Percentiles rank a stretch among this genome's conserved stretches.
These are phyloP conservation scores for Moesziomyces sp. DNA, from an alignment of 1,284 basidiomycete species.

Conservation along the genomic window DNA sequence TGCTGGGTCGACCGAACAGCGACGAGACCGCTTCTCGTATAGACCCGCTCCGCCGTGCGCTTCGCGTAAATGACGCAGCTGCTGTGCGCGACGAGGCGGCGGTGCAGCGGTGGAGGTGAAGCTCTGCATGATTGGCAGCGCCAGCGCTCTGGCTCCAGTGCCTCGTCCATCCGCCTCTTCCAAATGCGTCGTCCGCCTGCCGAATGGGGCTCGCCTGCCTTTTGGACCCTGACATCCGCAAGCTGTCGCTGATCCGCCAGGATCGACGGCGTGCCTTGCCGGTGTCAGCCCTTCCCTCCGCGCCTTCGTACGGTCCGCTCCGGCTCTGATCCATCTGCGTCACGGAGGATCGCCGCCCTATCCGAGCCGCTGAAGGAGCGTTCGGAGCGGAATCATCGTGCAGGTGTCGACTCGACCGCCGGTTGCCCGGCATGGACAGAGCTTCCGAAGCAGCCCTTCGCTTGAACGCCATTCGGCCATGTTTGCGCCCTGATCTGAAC, in stretches of 20 bases:
- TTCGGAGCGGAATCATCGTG: not conserved
- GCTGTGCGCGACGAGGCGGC: constrained; percentile 1
- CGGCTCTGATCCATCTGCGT: not conserved
- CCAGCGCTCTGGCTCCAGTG: constrained; percentile 1
- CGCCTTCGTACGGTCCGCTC: not conserved
- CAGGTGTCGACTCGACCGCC: not conserved
- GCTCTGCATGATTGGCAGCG: constrained; percentile 2
- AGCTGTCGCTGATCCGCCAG: not conserved
- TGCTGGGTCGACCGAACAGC: not conserved
- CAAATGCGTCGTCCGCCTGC: constrained; percentile 24
- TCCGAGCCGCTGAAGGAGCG: not conserved
- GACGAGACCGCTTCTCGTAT: constrained; percentile 10
- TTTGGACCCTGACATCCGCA: constrained; percentile 9
- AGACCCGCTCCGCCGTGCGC: constrained; percentile 3
- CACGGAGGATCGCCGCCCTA: too few relatives aligned
- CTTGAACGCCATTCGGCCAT: too few relatives aligned
- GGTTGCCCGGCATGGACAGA: not conserved
- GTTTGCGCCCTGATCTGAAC: too few relatives aligned
- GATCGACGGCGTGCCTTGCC: constrained; percentile 23
- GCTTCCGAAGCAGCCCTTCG: not conserved
- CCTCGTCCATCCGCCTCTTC: constrained; percentile 8
- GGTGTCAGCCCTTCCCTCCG: too few relatives aligned
- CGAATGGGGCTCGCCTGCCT: constrained; percentile 3
- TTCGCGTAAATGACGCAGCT: constrained; percentile 16
- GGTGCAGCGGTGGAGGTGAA: not conserved